Base-by-base conservation (phyloP, 257 asterid species). In the Ilex asprella region DNA sequence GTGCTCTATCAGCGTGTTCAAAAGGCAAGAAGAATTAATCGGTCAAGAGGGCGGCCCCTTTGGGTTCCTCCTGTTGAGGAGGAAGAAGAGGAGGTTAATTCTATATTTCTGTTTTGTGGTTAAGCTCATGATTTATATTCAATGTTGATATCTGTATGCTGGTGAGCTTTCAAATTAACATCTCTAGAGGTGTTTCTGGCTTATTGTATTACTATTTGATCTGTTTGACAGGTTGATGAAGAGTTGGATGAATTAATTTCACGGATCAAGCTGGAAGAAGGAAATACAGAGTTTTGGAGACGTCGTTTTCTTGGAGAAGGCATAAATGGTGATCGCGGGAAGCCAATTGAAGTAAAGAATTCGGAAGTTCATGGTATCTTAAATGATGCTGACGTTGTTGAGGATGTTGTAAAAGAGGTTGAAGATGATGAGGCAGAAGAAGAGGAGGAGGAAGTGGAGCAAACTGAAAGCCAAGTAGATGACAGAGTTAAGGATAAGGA, bases 31-130 rank as follows among this genome's bases (percentile, higher is more conserved):
- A 92, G 99, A 78, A 92, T 92, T 68, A 92, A 92, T 67, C 97
- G 97, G 56, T 92, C 99, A 65, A 85, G 97, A 74, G 97, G 99
- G 58, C 84, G 99, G 49, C 99, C 99, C 53, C 96, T 89, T 56
- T 92, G 99, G 99, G 95, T 92, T 58, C 99, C 99, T 58, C 97
- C 99, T 59, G 87, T 92, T 64, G 96, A 86, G 69, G 99, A 92
- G 79, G 95, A 85, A 73, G 99, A 89, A 82, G 97, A 92, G 74
- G 99, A 86, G 97, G 98, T 89, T 56, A 74, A 64, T 67, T 52
- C 15, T 59, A 30, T 35, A 14, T 59, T 54, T 56, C 39, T 75
- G 58, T 46, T 51, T 41, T 39, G 16, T 65, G 12, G 30, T 66
- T 58, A 6, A 63, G 57, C 56, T 39, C 63, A 46, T 16, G 30